Evolutionary conservation across 495 filamentous ascomycete genomes (phyloP), one percentile per base, ranked within the genome.

Genomic region (Talaromyces nanjingensis): DNA sequence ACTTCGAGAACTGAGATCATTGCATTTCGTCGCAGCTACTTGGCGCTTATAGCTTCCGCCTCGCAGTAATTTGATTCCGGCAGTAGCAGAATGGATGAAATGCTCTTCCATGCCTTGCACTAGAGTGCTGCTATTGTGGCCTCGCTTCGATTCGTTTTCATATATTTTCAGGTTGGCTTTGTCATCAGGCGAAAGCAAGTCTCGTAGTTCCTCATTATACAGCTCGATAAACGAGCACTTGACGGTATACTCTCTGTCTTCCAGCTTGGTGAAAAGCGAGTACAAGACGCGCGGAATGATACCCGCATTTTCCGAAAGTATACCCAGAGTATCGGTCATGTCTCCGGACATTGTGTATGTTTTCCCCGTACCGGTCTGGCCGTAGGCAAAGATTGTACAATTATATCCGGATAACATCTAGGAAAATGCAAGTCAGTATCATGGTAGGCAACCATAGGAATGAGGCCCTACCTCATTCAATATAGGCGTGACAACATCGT

Each of bases 271-370:
- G 71, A 98, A 98, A 0, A 98, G 78, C 0, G 90, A 86, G 65
- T 97, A 89, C 8, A 98, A 78, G 0, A 89, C 91, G 24, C 94
- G 87, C 2, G 94, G 94, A 64, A 98, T 93, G 64, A 98, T 97
- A 58, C 94, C 94, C 14, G 94, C 94, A 29, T 87, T 88, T 63
- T 97, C 94, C 3, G 93, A 91, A 18, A 96, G 81, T 55, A 96
- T 84, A 3, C 91, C 91, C 54, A 92, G 78, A 1, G 87, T 91
- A 65, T 94, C 89, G 9, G 82, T 89, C 89, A 98, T 97, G 70
- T 98, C 93, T 37, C 94, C 94, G 3, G 96, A 96, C 94, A 98
- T 98, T 3, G 94, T 98, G 73, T 98, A 98, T 33, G 94, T 98
- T 75, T 98, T 98, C 61, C 94, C 94, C 0, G 94, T 98, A 29